A percentile compares a stretch with the other conserved stretches of the same genome.
These are phyloP conservation scores for Mucor sp. DNA, from an alignment of 371 early-diverging fungal genomes.

Conservation along the genomic window DNA sequence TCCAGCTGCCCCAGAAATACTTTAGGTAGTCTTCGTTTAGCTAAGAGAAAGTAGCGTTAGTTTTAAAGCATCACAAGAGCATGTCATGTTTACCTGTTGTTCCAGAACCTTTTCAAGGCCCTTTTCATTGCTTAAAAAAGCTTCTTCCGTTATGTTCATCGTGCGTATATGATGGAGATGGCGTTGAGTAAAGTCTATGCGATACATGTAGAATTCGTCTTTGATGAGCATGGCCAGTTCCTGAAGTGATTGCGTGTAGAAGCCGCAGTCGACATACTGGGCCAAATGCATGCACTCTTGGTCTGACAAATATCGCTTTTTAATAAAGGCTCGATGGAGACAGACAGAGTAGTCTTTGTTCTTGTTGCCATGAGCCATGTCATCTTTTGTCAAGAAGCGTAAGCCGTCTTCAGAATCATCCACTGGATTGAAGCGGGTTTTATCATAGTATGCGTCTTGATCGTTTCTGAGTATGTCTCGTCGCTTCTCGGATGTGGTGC, in stretches of 20 bases:
- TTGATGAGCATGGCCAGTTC: neutral
- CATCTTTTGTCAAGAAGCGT: neutral
- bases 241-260: neutral
- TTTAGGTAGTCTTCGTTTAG: neutral
- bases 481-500: neutral
- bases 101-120: neutral
- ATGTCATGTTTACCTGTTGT: neutral
- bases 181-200: neutral
- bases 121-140: neutral
- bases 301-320: neutral
- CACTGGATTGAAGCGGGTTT: neutral
- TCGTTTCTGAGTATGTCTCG: neutral
- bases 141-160: slow-evolving; percentile 1
- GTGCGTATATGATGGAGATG: neutral
- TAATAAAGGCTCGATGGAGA: neutral
- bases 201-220: neutral
- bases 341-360: neutral
- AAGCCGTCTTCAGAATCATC: neutral
- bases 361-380: neutral
- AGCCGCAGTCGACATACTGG: neutral
- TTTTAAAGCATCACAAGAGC: neutral
- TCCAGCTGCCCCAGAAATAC: slow-evolving; percentile 2
- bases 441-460: neutral
- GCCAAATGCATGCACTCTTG: neutral
- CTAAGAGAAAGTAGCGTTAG: neutral